These are phyloP conservation scores for Neurospora cerealis DNA, from an alignment of 495 filamentous ascomycete species.

Conservation along the genomic window DNA sequence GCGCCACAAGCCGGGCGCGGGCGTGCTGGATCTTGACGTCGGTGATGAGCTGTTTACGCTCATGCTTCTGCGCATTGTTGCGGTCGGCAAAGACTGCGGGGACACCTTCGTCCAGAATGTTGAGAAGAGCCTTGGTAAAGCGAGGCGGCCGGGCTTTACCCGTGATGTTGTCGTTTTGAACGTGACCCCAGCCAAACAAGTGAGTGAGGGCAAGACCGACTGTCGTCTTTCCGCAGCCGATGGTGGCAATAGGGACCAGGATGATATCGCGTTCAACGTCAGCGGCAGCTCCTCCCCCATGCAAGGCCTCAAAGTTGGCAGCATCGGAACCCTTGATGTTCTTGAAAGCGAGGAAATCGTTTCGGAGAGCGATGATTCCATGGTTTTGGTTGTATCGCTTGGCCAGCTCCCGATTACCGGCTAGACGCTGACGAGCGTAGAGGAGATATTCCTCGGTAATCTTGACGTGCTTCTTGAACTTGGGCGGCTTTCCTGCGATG, in stretches of 20 bases:
- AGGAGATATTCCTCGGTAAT: conserved; percentile 86
- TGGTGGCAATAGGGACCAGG: conserved; percentile 77
- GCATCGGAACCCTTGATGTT: conserved; percentile 76
- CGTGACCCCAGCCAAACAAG: conserved; percentile 86
- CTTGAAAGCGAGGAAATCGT: conserved; percentile 72
- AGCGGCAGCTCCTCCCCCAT: conserved; percentile 15
- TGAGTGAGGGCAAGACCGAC: conserved; percentile 71
- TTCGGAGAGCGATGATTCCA: conserved; percentile 85
- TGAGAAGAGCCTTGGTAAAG: conserved; percentile 59
- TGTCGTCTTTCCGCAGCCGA: conserved; percentile 96
- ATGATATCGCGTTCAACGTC: conserved; percentile 56
- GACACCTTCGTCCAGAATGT: conserved; percentile 39
- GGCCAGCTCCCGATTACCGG: conserved; percentile 48
- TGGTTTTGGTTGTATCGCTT: conserved; percentile 75
- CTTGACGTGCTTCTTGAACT: conserved; percentile 72
- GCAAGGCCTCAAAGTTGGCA: conserved; percentile 31
- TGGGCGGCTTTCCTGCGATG: conserved; percentile 64
- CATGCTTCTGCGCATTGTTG: conserved; percentile 84
- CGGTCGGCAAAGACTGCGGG: conserved; percentile 83
- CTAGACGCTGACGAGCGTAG: conserved; percentile 67
- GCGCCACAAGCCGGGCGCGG: conserved; percentile 68
- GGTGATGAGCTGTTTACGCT: conserved; percentile 75
- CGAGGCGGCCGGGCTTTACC: conserved; percentile 60
- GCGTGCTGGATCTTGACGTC: conserved; percentile 55
- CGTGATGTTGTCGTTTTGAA: conserved; percentile 95